phyloP scores from a whole-genome alignment of 208 protist genomes.

The Trypanosoma brucei region DNA sequence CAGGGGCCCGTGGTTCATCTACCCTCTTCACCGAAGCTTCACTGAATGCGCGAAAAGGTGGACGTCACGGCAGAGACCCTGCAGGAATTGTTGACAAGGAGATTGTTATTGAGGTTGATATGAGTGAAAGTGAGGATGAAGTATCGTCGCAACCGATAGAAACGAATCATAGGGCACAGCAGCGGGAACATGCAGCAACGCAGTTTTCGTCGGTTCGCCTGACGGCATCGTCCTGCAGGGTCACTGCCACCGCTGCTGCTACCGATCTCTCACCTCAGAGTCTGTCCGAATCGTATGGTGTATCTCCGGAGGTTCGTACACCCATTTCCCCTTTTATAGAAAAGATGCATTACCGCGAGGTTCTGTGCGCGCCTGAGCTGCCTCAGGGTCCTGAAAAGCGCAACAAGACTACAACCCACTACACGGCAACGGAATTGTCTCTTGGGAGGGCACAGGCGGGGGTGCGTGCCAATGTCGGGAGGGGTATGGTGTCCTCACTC shows the following conservation, averaged over 20 bases:
- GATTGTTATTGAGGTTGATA: slow-evolving; percentile 15
- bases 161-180: background rate
- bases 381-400: background rate
- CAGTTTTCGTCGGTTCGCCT: background rate
- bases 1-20: background rate
- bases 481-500: background rate
- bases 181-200: background rate
- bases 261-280: slow-evolving; percentile 12
- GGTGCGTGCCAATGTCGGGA: background rate
- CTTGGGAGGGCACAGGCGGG: background rate
- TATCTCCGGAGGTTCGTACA: slow-evolving; percentile 16
- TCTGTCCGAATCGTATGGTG: background rate
- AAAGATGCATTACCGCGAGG: background rate
- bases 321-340: background rate
- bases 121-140: slow-evolving; percentile 14
- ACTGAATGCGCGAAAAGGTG: background rate
- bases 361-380: background rate
- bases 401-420: background rate
- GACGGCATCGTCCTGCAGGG: background rate
- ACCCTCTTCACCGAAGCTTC: too few species aligned
- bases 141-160: background rate
- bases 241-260: background rate
- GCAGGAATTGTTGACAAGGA: background rate
- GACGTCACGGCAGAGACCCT: background rate
- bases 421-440: background rate